Conservation (phyloP, 2,329 filamentous ascomycete species). For the Ophiocordyceps camponoti-saundersi region DNA sequence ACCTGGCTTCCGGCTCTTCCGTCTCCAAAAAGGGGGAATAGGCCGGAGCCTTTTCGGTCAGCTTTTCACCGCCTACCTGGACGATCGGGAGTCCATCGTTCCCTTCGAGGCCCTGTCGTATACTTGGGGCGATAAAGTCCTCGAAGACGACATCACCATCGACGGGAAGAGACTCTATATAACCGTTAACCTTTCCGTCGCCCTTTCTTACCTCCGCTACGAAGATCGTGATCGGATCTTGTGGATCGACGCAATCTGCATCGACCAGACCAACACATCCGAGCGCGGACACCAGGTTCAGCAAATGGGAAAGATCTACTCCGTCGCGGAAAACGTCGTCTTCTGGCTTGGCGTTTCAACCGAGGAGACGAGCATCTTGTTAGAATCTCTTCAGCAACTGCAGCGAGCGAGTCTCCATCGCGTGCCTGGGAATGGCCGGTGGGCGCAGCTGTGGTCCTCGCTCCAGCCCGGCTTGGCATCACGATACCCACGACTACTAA, state of each 20-base stretch:
- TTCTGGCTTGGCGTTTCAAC: not conserved
- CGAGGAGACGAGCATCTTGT: not conserved
- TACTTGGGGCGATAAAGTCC: not conserved
- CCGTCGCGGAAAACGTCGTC: not conserved
- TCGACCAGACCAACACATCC: not conserved
- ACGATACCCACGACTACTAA: not conserved
- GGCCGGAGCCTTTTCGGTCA: not conserved
- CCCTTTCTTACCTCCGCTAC: not conserved
- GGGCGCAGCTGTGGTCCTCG: not conserved
- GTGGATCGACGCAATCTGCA: not conserved
- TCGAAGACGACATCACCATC: not conserved
- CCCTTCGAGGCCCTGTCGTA: not conserved
- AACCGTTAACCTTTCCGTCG: not conserved
- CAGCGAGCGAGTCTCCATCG: not conserved
- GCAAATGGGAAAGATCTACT: not conserved
- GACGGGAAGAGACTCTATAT: not conserved
- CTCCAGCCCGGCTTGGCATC: not conserved
- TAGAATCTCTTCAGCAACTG: not conserved
- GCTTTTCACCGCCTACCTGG: not conserved
- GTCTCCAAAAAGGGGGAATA: not conserved
- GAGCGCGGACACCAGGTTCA: not conserved
- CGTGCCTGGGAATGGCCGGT: not conserved
- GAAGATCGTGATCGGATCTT: not conserved
- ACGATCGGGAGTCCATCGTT: not conserved
- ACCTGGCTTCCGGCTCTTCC: not conserved